Evolutionary conservation across 768 basidiomycete genomes (phyloP).

Genomic region (Boletus insuetus): DNA sequence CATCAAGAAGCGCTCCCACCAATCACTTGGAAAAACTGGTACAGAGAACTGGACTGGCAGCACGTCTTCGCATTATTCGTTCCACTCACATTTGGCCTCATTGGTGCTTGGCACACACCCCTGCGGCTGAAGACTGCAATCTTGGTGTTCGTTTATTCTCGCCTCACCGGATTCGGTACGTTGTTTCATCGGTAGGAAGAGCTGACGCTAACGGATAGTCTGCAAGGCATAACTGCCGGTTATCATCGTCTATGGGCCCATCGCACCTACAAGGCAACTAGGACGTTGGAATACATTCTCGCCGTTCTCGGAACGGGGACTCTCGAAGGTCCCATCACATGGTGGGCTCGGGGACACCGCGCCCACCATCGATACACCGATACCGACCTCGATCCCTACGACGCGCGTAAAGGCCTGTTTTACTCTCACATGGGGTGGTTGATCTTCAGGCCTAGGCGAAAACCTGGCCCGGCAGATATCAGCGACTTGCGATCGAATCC

Average conservation of each 20-base stretch:
- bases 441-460: constrained; percentile 81
- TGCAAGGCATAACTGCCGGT: constrained; percentile 73
- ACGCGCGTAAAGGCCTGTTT: constrained; percentile 80
- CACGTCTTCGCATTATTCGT: constrained; percentile 3
- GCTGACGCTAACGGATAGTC: background rate
- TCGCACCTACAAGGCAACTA: constrained; percentile 85
- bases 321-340: constrained; percentile 91
- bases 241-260: constrained; percentile 97
- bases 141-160: constrained; percentile 41
- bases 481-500: constrained; percentile 75
- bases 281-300: constrained; percentile 78
- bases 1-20: constrained; percentile 6
- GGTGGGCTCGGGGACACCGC: constrained; percentile 95
- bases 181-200: background rate
- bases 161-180: constrained; percentile 71
- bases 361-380: constrained; percentile 95
- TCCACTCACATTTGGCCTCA: constrained; percentile 1
- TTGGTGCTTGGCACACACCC: constrained; percentile 5
- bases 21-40: constrained; percentile 11
- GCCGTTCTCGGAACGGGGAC: constrained; percentile 84
- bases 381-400: constrained; percentile 92
- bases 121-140: background rate
- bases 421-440: constrained; percentile 89
- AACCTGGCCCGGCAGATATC: constrained; percentile 82
- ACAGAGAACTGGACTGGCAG: constrained; percentile 5